A percentile compares a stretch with the other conserved stretches of the same genome.
Evolutionary conservation across 1,139 yeast species (phyloP).

Genomic region (Meyerozyma smithsonii): DNA sequence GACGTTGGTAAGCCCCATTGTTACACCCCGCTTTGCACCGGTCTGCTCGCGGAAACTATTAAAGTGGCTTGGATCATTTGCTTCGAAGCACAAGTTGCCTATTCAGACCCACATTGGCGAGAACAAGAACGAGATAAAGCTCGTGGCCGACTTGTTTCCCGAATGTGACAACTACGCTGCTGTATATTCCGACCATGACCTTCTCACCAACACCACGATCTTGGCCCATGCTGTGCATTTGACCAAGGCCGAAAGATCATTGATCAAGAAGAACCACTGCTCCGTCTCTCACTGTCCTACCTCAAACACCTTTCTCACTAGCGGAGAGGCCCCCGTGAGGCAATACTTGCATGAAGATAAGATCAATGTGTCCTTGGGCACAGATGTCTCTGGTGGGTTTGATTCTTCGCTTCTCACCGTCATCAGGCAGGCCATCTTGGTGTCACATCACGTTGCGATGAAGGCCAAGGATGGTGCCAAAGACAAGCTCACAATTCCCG

Average conservation of each 20-base stretch:
- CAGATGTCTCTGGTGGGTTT: conserved; percentile 92
- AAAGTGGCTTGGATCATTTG: conserved; percentile 57
- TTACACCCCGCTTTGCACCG: conserved; percentile 95
- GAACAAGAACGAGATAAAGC: conserved; percentile 64
- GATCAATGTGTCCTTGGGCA: conserved; percentile 80
- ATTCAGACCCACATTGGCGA: conserved; percentile 91
- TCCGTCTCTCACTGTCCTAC: conserved; percentile 94
- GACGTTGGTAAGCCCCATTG: conserved; percentile 57
- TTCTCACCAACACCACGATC: conserved; percentile 63
- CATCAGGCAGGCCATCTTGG: conserved; percentile 75
- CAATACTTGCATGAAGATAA: conserved; percentile 61
- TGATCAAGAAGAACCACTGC: conserved; percentile 49
- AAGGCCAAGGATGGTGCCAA: conserved; percentile 26
- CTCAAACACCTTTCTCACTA: conserved; percentile 80
- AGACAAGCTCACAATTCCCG: conserved; percentile 56
- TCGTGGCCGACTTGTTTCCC: conserved; percentile 77
- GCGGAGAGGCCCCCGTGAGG: conserved; percentile 82
- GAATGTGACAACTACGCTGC: conserved; percentile 64
- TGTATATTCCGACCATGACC: conserved; percentile 63
- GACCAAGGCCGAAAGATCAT: conserved; percentile 53
- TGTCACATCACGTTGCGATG: conserved; percentile 82
- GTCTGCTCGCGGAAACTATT: conserved; percentile 67
- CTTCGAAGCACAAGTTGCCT: conserved; percentile 49
- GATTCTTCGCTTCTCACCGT: conserved; percentile 72
- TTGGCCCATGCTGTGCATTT: conserved; percentile 89